phyloP scores from a whole-genome alignment of 768 basidiomycete genomes.

The Boletus rufocinnamomeus region DNA sequence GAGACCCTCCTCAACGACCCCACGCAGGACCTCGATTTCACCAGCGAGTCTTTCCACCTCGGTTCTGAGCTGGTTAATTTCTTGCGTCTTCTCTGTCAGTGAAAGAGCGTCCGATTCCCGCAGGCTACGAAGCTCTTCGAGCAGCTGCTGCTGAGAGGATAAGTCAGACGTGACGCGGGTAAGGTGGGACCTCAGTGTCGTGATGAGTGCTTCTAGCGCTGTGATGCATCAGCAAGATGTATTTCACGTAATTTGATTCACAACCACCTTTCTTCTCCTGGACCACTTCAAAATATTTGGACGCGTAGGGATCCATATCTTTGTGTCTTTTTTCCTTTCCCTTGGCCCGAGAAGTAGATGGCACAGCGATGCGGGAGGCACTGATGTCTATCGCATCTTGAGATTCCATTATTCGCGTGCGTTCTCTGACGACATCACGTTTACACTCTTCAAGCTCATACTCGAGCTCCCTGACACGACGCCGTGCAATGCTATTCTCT shows the following conservation, averaged over 20 bases:
- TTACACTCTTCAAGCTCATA: constrained; percentile 82
- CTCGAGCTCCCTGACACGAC: constrained; percentile 86
- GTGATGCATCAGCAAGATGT: constrained; percentile 13
- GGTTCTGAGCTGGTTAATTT: constrained; percentile 64
- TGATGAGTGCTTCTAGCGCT: constrained; percentile 84
- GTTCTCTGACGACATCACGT: constrained; percentile 71
- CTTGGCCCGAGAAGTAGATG: constrained; percentile 27
- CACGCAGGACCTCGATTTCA: constrained; percentile 85
- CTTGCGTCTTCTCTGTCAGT: constrained; percentile 59
- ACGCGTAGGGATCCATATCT: constrained; percentile 40
- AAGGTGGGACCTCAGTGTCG: constrained; percentile 72
- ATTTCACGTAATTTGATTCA: background rate
- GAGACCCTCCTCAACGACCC: constrained; percentile 85
- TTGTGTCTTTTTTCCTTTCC: constrained; percentile 35
- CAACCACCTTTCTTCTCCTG: constrained; percentile 86
- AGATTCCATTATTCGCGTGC: constrained; percentile 60
- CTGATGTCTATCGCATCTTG: constrained; percentile 41
- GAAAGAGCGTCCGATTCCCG: constrained; percentile 63
- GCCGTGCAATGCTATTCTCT: constrained; percentile 79
- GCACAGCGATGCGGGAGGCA: constrained; percentile 14
- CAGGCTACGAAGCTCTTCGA: constrained; percentile 63
- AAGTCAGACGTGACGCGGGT: constrained; percentile 78
- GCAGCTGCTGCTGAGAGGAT: constrained; percentile 69
- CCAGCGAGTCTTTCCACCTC: constrained; percentile 82
- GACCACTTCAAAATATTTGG: constrained; percentile 73